These are phyloP conservation scores for Eucalyptus cloeziana DNA, from an alignment of 345 rosid species.

Conservation along the genomic window DNA sequence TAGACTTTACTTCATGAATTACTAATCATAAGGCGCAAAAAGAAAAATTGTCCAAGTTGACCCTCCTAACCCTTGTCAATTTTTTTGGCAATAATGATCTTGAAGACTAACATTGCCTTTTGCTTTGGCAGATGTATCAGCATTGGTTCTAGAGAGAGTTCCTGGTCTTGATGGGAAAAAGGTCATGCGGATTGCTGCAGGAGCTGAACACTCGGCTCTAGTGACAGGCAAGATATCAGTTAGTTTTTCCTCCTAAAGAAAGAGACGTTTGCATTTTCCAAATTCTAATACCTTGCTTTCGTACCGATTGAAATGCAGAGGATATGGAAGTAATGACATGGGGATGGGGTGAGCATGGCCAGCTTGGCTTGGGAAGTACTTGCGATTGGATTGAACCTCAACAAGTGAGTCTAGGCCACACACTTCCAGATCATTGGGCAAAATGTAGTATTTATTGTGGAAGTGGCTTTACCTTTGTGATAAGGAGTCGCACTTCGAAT, in stretches of 20 bases:
- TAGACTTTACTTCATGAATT: background rate
- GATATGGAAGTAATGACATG: constrained; percentile 55
- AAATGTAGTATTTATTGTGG: constrained; percentile 49
- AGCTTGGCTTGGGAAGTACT: constrained; percentile 71
- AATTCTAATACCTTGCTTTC: background rate
- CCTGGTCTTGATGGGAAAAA: constrained; percentile 21
- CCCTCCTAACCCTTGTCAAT: background rate
- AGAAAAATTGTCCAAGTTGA: background rate
- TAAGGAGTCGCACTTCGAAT: background rate
- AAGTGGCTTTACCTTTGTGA: constrained; percentile 68
- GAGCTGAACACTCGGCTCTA: constrained; percentile 86
- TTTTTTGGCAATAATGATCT: background rate
- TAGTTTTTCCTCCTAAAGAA: background rate
- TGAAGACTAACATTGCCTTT: background rate
- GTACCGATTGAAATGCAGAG: constrained; percentile 15
- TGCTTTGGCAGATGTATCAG: background rate
- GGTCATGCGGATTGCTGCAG: constrained; percentile 55
- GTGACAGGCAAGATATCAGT: constrained; percentile 36
- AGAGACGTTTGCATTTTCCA: background rate
- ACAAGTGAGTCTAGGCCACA: constrained; percentile 17
- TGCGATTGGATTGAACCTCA: constrained; percentile 44
- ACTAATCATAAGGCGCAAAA: background rate
- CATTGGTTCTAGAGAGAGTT: constrained; percentile 30
- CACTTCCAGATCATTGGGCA: background rate
- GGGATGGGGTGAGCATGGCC: constrained; percentile 99